These are phyloP conservation scores for Annulohypoxylon bovei DNA, from an alignment of 495 filamentous ascomycete genomes.

Conservation along the genomic window DNA sequence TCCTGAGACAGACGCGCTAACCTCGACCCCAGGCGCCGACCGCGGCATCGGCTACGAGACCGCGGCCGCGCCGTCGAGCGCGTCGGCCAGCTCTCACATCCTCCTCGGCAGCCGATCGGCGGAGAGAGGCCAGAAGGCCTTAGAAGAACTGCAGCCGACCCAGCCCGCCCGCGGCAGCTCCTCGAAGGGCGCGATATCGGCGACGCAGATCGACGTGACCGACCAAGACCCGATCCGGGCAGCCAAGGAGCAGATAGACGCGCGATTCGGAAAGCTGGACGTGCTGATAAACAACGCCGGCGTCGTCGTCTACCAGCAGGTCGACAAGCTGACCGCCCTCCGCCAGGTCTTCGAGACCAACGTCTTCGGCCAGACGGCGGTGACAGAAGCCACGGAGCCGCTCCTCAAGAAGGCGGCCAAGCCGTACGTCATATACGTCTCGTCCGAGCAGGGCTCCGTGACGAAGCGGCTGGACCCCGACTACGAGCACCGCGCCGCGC, in stretches of 20 bases:
- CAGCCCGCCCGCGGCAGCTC: conserved; percentile 28
- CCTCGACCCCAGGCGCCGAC: conserved; percentile 51
- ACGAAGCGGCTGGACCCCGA: conserved; percentile 37
- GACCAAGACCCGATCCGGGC: conserved; percentile 53
- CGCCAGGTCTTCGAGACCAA: conserved; percentile 62
- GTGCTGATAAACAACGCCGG: conserved; percentile 63
- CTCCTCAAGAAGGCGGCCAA: conserved; percentile 56
- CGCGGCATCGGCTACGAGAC: conserved; percentile 62
- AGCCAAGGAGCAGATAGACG: conserved; percentile 46
- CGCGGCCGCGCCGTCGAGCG: conserved; percentile 53
- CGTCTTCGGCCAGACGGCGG: conserved; percentile 54
- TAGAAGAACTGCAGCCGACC: conserved; percentile 46
- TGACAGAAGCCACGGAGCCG: conserved; percentile 57
- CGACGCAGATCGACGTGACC: conserved; percentile 60
- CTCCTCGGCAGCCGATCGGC: conserved; percentile 55
- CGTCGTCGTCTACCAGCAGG: conserved; percentile 36
- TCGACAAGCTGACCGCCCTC: conserved; percentile 37
- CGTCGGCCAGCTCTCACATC: conserved; percentile 54
- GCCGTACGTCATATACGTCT: conserved; percentile 59
- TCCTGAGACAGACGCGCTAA: conserved; percentile 1
- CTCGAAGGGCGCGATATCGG: conserved; percentile 45
- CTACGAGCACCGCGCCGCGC: conserved; percentile 33
- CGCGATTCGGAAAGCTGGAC: conserved; percentile 55
- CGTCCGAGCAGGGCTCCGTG: conserved; percentile 47
- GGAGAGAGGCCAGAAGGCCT: conserved; percentile 56